Base-by-base conservation (phyloP, 257 asterid species). In the Gardenia jasminoides region DNA sequence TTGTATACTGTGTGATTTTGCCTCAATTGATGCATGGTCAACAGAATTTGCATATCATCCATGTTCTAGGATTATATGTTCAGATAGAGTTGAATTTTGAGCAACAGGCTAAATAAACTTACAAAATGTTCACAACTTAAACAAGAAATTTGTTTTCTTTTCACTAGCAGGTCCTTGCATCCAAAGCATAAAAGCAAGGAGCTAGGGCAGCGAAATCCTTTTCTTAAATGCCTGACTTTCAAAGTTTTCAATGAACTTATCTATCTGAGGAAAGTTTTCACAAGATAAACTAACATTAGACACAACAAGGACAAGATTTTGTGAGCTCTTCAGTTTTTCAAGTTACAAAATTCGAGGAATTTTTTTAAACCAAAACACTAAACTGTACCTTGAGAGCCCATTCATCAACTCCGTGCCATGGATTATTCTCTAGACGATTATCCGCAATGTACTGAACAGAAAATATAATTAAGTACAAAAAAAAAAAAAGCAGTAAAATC, bases 381-480 rank as follows among this genome's bases (percentile, higher is more conserved):
- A 52, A 52, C 59, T 2, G 6, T 56, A 95, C 99, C 99, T 95
- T 93, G 72, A 93, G 91, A 72, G 97, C 92, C 96, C 92, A 90
- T 68, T 78, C 88, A 50, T 89, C 97, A 31, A 93, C 88, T 68
- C 91, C 96, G 67, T 90, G 88, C 99, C 98, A 95, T 31, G 98
- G 97, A 82, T 79, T 92, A 82, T 92, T 95, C 88, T 92, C 97
- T 12, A 80, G 50, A n/a, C 66, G 87, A 80, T 87, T 82, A 85
- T 95, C 99, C 61, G 96, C 98, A 79, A 93, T 89, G 82, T 90
- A 95, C 98, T 95, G 96, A 76, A 71, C 76, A 61, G 48, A 75
- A 82, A 76, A 41, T 79, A 31, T 77, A 75, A 16, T 47, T 61
- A 54, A 28, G 70, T 36, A 39, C 67, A 82, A 43, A 43, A 64